phyloP scores from a whole-genome alignment of 2,329 filamentous ascomycete genomes.

The Calonectria pteridis region DNA sequence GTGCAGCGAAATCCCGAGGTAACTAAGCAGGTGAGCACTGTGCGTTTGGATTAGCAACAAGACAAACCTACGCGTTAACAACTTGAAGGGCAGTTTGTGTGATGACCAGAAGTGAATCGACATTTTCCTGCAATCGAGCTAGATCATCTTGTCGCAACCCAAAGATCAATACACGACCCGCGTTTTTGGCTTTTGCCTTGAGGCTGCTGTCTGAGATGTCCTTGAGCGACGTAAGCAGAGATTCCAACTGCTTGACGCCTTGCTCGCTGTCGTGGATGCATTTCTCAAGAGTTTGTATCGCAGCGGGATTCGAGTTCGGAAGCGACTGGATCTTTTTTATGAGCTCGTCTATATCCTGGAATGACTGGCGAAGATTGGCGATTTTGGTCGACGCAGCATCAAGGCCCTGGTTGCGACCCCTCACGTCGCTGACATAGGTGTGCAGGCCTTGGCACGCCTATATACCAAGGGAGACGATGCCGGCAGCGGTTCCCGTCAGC shows the following conservation, averaged over 20 bases:
- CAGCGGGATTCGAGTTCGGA: background rate
- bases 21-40: background rate
- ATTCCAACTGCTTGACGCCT: background rate
- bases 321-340: background rate
- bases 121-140: background rate
- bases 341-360: background rate
- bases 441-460: conserved; percentile 10
- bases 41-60: background rate
- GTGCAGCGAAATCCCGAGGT: background rate
- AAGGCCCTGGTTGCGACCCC: conserved; percentile 4
- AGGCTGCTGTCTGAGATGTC: background rate
- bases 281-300: conserved; percentile 3
- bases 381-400: background rate
- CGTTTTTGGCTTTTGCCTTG: conserved; percentile 8
- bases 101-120: background rate
- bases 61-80: conserved; percentile 7
- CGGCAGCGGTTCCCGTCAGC: conserved; percentile 11
- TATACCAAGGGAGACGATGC: conserved; percentile 10
- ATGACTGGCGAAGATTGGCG: background rate
- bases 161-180: background rate
- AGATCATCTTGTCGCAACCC: background rate
- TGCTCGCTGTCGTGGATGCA: background rate
- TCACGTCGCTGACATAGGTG: background rate
- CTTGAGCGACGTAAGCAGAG: background rate
- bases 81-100: conserved; percentile 5